Evolutionary conservation across 2,329 filamentous ascomycete genomes (phyloP).

Genomic region (Aspergillus sp.): DNA sequence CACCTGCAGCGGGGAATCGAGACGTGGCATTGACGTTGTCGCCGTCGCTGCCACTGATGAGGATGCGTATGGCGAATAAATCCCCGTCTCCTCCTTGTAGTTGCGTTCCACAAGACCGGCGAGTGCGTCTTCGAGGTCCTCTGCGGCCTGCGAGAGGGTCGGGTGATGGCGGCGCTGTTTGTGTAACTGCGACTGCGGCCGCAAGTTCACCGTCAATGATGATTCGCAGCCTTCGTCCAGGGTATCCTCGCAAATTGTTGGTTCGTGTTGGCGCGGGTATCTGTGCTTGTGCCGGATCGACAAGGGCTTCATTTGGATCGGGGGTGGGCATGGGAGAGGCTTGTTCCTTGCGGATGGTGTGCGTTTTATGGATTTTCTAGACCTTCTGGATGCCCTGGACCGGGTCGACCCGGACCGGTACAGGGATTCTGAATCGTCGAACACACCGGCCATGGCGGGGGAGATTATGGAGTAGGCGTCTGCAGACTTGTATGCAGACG

Average conservation of each 20-base stretch:
- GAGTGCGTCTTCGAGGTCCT: slow-evolving; percentile 37
- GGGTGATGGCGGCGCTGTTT: slow-evolving; percentile 13
- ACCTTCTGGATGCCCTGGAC: slow-evolving; percentile 11
- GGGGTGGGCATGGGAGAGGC: slow-evolving; percentile 40
- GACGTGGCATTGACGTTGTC: slow-evolving; percentile 10
- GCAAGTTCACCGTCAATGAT: not conserved
- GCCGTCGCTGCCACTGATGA: no score
- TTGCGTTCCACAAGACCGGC: slow-evolving; percentile 21
- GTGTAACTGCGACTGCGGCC: no score
- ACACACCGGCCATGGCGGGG: slow-evolving; percentile 28
- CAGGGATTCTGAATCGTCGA: slow-evolving; percentile 30
- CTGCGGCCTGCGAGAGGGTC: slow-evolving; percentile 34
- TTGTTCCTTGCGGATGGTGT: slow-evolving; percentile 34
- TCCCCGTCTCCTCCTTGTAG: not conserved
- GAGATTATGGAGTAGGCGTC: slow-evolving; percentile 28
- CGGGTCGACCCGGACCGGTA: slow-evolving; percentile 15
- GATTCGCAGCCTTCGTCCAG: slow-evolving; percentile 1
- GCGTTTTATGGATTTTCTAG: no score
- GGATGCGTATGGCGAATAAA: no score
- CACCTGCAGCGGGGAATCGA: slow-evolving; percentile 32
- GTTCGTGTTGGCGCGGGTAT: not conserved
- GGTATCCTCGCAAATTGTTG: slow-evolving; percentile 2
- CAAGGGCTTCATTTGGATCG: slow-evolving; percentile 29
- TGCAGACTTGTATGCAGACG: slow-evolving; percentile 16
- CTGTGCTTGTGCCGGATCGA: slow-evolving; percentile 19